A percentile compares a stretch with the other conserved stretches of the same genome.
These are phyloP conservation scores for Uronychia setigera DNA, from an alignment of 73 alveolate genomes.

Conservation along the genomic window DNA sequence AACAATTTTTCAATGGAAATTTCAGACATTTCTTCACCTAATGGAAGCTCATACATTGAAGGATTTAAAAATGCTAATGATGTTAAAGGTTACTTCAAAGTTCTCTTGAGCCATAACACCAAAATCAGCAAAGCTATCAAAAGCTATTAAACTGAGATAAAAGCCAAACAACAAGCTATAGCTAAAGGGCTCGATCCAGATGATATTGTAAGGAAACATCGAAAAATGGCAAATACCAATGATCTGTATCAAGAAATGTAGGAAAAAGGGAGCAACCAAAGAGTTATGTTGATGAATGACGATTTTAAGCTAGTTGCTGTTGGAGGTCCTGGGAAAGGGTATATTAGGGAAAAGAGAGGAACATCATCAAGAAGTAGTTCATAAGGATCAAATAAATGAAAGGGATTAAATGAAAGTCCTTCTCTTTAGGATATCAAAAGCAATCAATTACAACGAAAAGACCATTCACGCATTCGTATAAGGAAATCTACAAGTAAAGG, in stretches of 20 bases:
- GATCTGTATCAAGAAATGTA: not conserved
- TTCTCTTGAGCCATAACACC: not conserved
- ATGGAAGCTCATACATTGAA: not conserved
- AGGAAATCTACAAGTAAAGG: not conserved
- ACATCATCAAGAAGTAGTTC: not conserved
- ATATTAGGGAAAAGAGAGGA: not conserved
- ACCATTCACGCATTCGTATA: not conserved
- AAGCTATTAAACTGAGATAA: not conserved
- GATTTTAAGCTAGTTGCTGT: not conserved
- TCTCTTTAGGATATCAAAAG: too few relatives aligned
- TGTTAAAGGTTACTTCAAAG: not conserved
- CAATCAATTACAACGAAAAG: not conserved
- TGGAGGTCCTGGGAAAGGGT: not conserved
- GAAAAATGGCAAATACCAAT: too few relatives aligned
- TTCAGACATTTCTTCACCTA: not conserved
- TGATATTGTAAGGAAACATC: not conserved
- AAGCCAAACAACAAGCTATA: not conserved
- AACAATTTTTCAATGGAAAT: not conserved
- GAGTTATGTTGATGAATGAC: not conserved
- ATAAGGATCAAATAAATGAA: not conserved
- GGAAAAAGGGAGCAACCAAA: not conserved
- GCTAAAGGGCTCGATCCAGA: not conserved
- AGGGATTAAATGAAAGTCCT: not conserved
- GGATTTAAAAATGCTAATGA: not conserved
- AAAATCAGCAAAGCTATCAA: not conserved